Percentiles rank a stretch among this genome's conserved stretches.
Evolutionary conservation across 106 monocot species (phyloP).

Genomic region (Dactylorhiza incarnata): DNA sequence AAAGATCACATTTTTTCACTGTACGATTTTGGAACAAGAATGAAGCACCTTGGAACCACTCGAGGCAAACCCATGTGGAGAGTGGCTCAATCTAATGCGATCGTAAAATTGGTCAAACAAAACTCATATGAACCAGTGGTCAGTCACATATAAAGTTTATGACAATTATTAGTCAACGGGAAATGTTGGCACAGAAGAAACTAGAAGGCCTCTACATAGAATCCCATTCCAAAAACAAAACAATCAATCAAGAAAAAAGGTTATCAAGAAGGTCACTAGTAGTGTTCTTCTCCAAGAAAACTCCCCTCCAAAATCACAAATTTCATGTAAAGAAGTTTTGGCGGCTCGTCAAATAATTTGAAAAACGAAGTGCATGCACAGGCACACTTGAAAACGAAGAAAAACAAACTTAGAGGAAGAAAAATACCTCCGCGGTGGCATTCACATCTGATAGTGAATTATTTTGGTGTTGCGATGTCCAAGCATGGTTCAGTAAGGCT

Average conservation of each 20-base stretch:
- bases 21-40: too few relatives aligned
- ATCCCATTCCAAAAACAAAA: neutral
- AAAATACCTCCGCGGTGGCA: conserved; percentile 26
- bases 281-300: neutral
- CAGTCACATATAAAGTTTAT: too few relatives aligned
- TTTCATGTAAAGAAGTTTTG: neutral
- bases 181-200: neutral
- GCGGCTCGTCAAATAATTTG: neutral
- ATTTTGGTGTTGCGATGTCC: conserved; percentile 28
- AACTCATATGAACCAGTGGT: too few relatives aligned
- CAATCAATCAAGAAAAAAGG: neutral
- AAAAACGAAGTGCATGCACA: neutral
- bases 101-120: too few relatives aligned
- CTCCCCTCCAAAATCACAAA: neutral
- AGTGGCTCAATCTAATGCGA: too few relatives aligned
- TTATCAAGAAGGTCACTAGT: neutral
- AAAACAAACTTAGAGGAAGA: neutral
- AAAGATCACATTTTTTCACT: too few relatives aligned
- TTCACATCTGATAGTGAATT: conserved; percentile 14
- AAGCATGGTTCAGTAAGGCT: conserved; percentile 59
- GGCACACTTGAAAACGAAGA: neutral
- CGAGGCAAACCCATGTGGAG: too few relatives aligned
- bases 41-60: too few relatives aligned
- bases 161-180: too few relatives aligned
- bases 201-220: neutral